Evolutionary conservation across 345 rosid species (phyloP).

Genomic region (Kandelia obovata): DNA sequence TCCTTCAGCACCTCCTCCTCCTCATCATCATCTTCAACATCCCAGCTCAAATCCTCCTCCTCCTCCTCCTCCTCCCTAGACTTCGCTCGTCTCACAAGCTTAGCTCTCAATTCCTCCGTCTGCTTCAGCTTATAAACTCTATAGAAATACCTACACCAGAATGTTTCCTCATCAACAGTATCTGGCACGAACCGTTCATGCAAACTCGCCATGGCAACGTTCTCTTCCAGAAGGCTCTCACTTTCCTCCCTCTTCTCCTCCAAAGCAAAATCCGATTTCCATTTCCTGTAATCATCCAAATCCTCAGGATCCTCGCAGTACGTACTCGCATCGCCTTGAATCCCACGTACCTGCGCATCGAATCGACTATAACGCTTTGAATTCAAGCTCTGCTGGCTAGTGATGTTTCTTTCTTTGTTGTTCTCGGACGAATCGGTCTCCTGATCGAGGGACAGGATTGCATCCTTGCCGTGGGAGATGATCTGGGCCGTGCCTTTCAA

Average conservation of each 20-base stretch:
- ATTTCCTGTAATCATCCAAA: conserved; percentile 54
- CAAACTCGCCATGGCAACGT: conserved; percentile 44
- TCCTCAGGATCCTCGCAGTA: conserved; percentile 76
- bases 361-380: conserved; percentile 67
- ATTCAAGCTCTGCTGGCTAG: conserved; percentile 33
- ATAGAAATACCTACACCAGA: conserved; percentile 77
- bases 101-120: conserved; percentile 80
- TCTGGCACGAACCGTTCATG: conserved; percentile 55
- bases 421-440: conserved; percentile 56
- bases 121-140: conserved; percentile 70
- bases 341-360: conserved; percentile 58
- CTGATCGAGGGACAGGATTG: conserved; percentile 53
- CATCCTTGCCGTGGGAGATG: conserved; percentile 80
- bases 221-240: conserved; percentile 49
- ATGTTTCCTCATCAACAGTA: conserved; percentile 56
- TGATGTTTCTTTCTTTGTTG: conserved; percentile 21
- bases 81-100: conserved; percentile 74
- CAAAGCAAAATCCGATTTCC: conserved; percentile 58
- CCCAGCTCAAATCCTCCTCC: conserved; percentile 73
- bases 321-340: conserved; percentile 65
- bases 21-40: conserved; percentile 26
- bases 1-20: conserved; percentile 47
- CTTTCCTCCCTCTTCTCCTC: conserved; percentile 46
- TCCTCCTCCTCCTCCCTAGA: conserved; percentile 39
- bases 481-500: conserved; percentile 71